Conservation (phyloP, 179 eudicot genomes). For the Sideroxylon spinosum region DNA sequence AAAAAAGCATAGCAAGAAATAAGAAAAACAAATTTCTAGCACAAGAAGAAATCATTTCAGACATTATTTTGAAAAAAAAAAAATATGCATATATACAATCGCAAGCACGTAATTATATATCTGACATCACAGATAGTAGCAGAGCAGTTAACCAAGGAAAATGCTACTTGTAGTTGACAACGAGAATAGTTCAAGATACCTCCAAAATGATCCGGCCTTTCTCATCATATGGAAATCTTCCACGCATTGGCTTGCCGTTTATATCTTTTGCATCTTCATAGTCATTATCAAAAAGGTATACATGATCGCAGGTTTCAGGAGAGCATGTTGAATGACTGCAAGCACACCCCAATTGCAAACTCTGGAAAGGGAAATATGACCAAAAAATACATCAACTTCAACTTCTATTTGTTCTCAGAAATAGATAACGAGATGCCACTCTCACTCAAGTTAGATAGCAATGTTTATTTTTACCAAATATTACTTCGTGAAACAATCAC, state of each 20-base stretch:
- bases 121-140: background rate
- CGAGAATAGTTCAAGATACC: conserved; percentile 32
- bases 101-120: background rate
- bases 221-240: conserved; percentile 86
- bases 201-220: conserved; percentile 66
- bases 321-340: conserved; percentile 65
- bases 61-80: background rate
- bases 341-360: conserved; percentile 73
- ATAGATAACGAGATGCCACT: background rate
- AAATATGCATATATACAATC: background rate
- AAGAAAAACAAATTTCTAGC: background rate
- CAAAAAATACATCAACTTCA: background rate
- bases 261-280: conserved; percentile 82
- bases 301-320: conserved; percentile 81
- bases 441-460: conserved; percentile 3
- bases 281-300: conserved; percentile 89
- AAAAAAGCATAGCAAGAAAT: background rate
- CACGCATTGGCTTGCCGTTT: conserved; percentile 67
- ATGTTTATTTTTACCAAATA: background rate
- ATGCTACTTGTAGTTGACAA: background rate
- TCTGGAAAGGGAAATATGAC: conserved; percentile 30
- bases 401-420: background rate
- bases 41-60: background rate
- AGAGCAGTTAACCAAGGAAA: conserved; percentile 2
- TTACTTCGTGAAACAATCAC: background rate